Evolutionary conservation across 257 asterid genomes (phyloP).

Genomic region (Osmanthus fragrans): DNA sequence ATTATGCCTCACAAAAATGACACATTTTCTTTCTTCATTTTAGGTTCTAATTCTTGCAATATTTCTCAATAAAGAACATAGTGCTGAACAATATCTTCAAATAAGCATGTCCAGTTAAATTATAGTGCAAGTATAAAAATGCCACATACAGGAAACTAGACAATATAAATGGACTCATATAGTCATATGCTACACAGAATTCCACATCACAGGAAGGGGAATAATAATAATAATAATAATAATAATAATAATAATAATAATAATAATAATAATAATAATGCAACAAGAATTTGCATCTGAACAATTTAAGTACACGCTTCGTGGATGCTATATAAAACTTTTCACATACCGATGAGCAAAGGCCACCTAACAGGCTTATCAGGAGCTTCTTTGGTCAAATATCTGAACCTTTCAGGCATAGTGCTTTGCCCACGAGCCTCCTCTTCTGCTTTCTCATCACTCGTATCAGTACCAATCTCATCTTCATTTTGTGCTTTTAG

Average conservation of each 20-base stretch:
- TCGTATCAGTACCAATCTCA: conserved; percentile 24
- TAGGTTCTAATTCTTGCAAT: background rate
- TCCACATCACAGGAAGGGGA: background rate
- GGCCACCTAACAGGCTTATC: conserved; percentile 84
- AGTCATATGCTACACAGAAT: background rate
- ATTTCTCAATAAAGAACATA: background rate
- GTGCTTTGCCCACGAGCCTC: conserved; percentile 68
- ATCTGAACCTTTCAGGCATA: conserved; percentile 86
- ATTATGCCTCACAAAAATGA: background rate
- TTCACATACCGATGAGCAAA: conserved; percentile 59
- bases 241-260: too few species aligned
- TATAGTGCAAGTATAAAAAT: background rate
- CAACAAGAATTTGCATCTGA: background rate
- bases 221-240: too few species aligned
- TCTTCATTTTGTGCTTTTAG: conserved; percentile 43
- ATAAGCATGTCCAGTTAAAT: background rate
- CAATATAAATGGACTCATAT: background rate
- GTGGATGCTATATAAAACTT: background rate
- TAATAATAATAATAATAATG: too few species aligned
- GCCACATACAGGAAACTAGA: background rate
- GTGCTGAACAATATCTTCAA: background rate
- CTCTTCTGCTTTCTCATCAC: conserved; percentile 41
- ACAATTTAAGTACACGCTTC: background rate
- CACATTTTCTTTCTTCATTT: background rate
- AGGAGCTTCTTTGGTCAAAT: conserved; percentile 74